These are phyloP conservation scores for Flaveria linearis DNA, from an alignment of 129 eudicot genomes.

Conservation along the genomic window DNA sequence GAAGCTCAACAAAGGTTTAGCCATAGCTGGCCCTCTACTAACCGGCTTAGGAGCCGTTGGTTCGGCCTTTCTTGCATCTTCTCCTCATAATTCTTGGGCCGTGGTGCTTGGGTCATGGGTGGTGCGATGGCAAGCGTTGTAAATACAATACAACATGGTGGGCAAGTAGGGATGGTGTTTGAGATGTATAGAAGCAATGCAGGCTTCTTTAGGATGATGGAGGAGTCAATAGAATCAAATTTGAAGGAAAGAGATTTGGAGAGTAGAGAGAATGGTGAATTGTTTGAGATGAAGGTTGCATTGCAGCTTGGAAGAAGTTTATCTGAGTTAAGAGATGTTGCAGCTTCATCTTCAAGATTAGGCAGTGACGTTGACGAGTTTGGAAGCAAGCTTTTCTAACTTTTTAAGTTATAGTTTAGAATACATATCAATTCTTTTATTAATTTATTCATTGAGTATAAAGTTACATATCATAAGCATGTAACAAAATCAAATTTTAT, in stretches of 20 bases:
- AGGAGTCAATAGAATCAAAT: constrained; percentile 54
- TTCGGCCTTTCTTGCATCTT: constrained; percentile 36
- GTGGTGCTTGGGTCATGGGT: constrained; percentile 48
- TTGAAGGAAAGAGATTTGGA: constrained; percentile 43
- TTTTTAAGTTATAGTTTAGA: constrained; percentile 3
- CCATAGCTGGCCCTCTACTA: constrained; percentile 54
- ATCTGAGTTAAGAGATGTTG: constrained; percentile 55
- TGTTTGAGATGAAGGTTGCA: constrained; percentile 71
- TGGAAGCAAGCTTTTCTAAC: constrained; percentile 66
- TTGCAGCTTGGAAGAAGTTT: constrained; percentile 72
- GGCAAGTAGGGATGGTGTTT: constrained; percentile 81
- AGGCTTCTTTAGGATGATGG: constrained; percentile 60
- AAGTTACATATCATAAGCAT: background rate
- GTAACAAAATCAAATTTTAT: background rate
- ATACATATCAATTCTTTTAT: background rate
- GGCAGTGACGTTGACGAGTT: constrained; percentile 47
- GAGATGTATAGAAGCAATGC: constrained; percentile 80
- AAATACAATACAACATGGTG: constrained; percentile 72
- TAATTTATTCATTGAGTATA: constrained; percentile 28
- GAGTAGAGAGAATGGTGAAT: constrained; percentile 62
- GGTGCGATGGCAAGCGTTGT: constrained; percentile 66
- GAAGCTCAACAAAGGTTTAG: constrained; percentile 58
- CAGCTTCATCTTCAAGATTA: constrained; percentile 35
- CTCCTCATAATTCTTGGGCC: constrained; percentile 46
- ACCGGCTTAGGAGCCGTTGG: constrained; percentile 66